Conservation (phyloP, 805 yeast genomes). For the Wickerhamiella kurtzmanii region DNA sequence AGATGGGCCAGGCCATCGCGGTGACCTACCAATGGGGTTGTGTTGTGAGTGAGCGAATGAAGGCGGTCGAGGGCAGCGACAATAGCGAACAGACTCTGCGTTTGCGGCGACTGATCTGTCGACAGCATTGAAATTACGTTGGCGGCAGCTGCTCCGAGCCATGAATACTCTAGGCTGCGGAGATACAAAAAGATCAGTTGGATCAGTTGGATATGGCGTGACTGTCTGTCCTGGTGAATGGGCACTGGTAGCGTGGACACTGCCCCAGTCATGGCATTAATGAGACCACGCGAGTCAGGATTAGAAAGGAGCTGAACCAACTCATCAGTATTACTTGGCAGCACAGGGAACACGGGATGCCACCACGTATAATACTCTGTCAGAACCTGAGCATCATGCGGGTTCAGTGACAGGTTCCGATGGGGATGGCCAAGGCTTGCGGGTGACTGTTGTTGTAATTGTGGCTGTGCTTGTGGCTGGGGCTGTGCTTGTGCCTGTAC, state of each 20-base stretch:
- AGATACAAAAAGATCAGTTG: constrained; percentile 25
- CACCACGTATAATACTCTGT: constrained; percentile 27
- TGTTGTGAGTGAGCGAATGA: constrained; percentile 7
- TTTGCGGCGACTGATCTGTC: constrained; percentile 5
- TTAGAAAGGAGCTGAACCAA: constrained; percentile 21
- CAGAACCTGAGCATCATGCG: constrained; percentile 20
- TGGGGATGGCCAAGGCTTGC: background rate
- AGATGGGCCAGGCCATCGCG: constrained; percentile 6
- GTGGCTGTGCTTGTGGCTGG: background rate
- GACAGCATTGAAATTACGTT: constrained; percentile 9
- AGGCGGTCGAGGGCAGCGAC: constrained; percentile 12
- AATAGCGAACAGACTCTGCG: constrained; percentile 15
- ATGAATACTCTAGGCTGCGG: constrained; percentile 22
- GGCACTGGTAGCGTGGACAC: constrained; percentile 8
- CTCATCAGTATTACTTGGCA: constrained; percentile 25
- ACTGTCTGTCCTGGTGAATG: constrained; percentile 5
- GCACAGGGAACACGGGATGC: constrained; percentile 29
- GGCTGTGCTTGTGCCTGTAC: background rate
- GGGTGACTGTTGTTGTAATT: background rate
- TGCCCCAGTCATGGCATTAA: constrained; percentile 20
- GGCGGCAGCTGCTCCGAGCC: constrained; percentile 29
- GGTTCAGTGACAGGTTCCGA: background rate
- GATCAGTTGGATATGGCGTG: constrained; percentile 24
- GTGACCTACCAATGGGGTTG: constrained; percentile 4
- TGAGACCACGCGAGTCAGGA: constrained; percentile 18